These are phyloP conservation scores for Alternaria sp. DNA, from an alignment of 2,329 filamentous ascomycete species.

Conservation along the genomic window DNA sequence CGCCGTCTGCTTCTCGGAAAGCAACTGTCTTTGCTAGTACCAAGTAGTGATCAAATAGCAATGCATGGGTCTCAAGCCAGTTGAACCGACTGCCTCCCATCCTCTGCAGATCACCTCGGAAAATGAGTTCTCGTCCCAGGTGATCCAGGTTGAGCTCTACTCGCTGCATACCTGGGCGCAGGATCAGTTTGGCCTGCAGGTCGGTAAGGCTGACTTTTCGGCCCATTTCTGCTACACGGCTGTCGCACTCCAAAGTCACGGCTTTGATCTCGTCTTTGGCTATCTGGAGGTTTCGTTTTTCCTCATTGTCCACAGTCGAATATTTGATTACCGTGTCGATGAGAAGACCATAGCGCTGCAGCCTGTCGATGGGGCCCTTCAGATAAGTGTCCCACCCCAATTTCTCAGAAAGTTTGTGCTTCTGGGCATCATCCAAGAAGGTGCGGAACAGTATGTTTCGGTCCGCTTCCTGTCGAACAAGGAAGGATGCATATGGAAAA, in stretches of 20 bases:
- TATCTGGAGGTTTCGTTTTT: conserved; percentile 82
- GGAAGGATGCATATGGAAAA: conserved; percentile 83
- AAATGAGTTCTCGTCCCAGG: conserved; percentile 88
- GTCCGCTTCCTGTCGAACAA: conserved; percentile 84
- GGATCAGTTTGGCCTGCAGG: conserved; percentile 80
- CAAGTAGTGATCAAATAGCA: conserved; percentile 96
- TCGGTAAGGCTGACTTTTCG: conserved; percentile 91
- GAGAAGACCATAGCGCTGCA: conserved; percentile 89
- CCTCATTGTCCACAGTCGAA: conserved; percentile 83
- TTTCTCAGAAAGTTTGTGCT: conserved; percentile 80
- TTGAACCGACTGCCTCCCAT: conserved; percentile 88
- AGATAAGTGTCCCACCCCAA: conserved; percentile 95
- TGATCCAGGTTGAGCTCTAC: conserved; percentile 92
- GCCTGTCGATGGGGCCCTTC: conserved; percentile 89
- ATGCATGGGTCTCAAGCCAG: conserved; percentile 92
- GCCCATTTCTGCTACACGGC: conserved; percentile 89
- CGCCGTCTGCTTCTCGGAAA: conserved; percentile 71
- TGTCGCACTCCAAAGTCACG: conserved; percentile 90
- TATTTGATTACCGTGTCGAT: conserved; percentile 85
- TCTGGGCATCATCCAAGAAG: conserved; percentile 82
- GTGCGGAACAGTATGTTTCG: conserved; percentile 85
- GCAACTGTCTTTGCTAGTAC: conserved; percentile 85
- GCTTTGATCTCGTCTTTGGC: conserved; percentile 92
- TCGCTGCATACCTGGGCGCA: conserved; percentile 84
- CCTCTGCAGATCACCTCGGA: conserved; percentile 87